Base-by-base conservation (phyloP, 2,329 filamentous ascomycete species). In the Pochonia chlamydosporia region DNA sequence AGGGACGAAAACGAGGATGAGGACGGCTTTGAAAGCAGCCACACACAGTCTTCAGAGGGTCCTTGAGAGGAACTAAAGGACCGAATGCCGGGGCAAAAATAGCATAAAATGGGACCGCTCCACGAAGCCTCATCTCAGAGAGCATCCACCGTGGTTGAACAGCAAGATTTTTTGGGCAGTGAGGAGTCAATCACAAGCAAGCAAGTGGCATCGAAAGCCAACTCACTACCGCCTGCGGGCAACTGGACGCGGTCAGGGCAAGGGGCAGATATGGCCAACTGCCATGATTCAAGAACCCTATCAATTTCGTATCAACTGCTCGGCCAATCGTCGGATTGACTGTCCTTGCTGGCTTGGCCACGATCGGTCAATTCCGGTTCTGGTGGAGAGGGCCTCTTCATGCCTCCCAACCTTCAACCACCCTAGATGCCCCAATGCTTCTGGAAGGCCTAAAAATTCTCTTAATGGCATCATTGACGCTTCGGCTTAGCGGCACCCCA, bases 401-500 rank as follows among this genome's bases (percentile, higher is more conserved):
- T 55, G 35, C 35, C 16, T 18, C 5, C 55, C 56, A 51, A 30
- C 49, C 46, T 13, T 43, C 44, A 44, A n/a, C n/a, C 46, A 52
- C 49, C 55, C 52, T 51, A 52, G 56, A 41, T 49, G 50, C 50
- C 13, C 24, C 18, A 30, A 57, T 56, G 52, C 58, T 63, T 63
- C 61, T 62, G 55, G 61, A 63, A 62, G 58, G 49, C 43, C 49
- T 54, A 40, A 48, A 51, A 51, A 55, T 59, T 60, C 48, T 53
- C 20, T 40, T 42, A 13, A 55, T 57, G 54, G 52, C 55, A 57
- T 54, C 49, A 56, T 53, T 44, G 49, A 50, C 49, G 36, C 18
- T 24, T 16, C 23, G 30, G 21, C 9, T 18, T 28, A 25, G 37
- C 28, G 21, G 25, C 16, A 25, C 36, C 36, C 43, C 35, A 40